Base-by-base conservation (phyloP, 768 basidiomycete genomes). In the Cyclocybe cylindracea region DNA sequence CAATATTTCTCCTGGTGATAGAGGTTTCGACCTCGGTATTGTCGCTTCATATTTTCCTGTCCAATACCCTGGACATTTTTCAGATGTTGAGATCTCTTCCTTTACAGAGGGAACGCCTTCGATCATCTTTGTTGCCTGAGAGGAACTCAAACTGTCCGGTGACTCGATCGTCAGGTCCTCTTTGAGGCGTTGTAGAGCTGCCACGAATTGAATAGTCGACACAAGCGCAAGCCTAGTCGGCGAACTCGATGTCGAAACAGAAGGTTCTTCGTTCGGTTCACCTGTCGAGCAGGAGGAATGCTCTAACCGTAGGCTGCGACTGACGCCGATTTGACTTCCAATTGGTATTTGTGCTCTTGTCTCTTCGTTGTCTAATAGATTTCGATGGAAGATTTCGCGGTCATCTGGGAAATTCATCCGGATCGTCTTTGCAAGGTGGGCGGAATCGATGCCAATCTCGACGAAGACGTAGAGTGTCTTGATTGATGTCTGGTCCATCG, bases 401-500 rank as follows among this genome's bases (percentile, higher is more conserved):
- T 89, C 82, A 31, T 84, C 80, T 2, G 97, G 93, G 57, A 99
- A 90, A 69, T 98, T 98, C 54, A 88, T 75, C 10, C 94, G 85
- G 53, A 99, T 79, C 1, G 95, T 91, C 59, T 92, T 81, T 3
- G 76, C 74, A 32, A 98, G 82, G 69, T 99, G 97, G 0, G 70
- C 57, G 0, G 89, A 85, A 68, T 99, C 97, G 61, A 99, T 93
- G 10, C 83, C 80, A 56, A 99, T 98, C 69, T 99, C 97, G 19
- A 99, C 97, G 62, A 99, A 99, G 49, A 99, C 82, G 64, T 99
- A 99, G 14, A 99, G 85, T 0, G 96, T 98, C 64, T 92, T 97
- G 66, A 98, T 89, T 3, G 82, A 81, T 0, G 94, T 98, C 58
- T 92, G 88, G 61, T 95, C 91, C 69, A 98, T 93, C 0, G 97